Evolutionary conservation across 108 stramenopile species (phyloP).

Genomic region (Parietichytrium sp.): DNA sequence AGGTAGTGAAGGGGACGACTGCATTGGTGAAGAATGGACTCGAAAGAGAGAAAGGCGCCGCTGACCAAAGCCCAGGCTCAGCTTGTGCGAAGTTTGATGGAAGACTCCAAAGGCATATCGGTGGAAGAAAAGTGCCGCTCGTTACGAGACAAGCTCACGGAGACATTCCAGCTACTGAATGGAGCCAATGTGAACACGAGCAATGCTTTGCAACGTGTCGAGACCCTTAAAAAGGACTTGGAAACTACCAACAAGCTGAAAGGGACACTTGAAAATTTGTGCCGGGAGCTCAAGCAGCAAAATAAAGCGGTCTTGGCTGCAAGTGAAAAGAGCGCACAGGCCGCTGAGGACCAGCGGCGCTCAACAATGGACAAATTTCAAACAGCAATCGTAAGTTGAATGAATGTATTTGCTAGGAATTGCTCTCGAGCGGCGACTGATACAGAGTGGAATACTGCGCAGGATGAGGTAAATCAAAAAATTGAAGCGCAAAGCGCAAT

Average conservation of each 20-base stretch:
- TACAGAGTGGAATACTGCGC: no score
- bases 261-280: background rate
- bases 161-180: background rate
- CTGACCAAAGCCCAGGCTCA: background rate
- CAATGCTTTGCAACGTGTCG: background rate
- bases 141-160: background rate
- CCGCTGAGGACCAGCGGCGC: background rate
- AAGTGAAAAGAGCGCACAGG: background rate
- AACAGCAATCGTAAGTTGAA: background rate
- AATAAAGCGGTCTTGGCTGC: background rate
- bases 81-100: background rate
- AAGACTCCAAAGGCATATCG: background rate
- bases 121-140: background rate
- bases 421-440: no score
- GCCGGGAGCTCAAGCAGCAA: background rate
- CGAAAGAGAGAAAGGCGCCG: background rate
- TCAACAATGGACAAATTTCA: background rate
- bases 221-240: background rate
- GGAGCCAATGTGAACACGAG: background rate
- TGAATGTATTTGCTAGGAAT: no score
- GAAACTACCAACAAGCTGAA: background rate
- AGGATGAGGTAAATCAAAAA: conserved; percentile 12
- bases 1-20: background rate
- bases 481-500: background rate
- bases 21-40: background rate